Conservation (phyloP, 345 rosid species). For the Lumnitzera littorea region DNA sequence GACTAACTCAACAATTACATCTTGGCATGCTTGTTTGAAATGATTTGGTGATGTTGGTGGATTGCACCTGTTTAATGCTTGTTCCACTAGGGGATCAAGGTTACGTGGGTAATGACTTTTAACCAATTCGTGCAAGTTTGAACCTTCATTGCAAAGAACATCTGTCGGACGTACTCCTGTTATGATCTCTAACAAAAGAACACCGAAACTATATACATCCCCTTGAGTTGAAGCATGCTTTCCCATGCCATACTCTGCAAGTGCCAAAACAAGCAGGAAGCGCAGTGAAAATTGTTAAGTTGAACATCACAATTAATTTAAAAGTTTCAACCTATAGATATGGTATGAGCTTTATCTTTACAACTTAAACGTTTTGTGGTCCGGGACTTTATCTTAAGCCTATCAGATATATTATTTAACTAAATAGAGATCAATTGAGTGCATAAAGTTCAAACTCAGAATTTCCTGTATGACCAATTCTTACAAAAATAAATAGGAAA, state of each 20-base stretch:
- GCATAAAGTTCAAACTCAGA: too few relatives aligned
- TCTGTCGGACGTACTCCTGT: conserved; percentile 71
- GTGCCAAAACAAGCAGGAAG: not conserved
- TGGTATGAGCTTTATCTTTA: too few relatives aligned
- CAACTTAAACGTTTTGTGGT: too few relatives aligned
- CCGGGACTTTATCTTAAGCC: too few relatives aligned
- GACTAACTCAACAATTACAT: conserved; percentile 61
- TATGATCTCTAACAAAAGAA: conserved; percentile 65
- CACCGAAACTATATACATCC: conserved; percentile 87
- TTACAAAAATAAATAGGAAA: too few relatives aligned
- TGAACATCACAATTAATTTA: too few relatives aligned
- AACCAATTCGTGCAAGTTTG: conserved; percentile 70
- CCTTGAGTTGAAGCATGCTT: conserved; percentile 69
- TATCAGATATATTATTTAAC: too few relatives aligned
- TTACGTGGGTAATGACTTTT: conserved; percentile 63
- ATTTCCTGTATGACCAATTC: too few relatives aligned
- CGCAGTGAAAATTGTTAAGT: not conserved
- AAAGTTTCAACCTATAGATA: too few relatives aligned
- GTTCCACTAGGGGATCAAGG: conserved; percentile 50
- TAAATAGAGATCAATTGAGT: too few relatives aligned
- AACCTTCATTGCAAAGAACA: conserved; percentile 43
- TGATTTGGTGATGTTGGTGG: conserved; percentile 24
- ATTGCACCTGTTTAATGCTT: conserved; percentile 40
- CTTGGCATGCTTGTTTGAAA: conserved; percentile 36
- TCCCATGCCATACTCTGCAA: conserved; percentile 80